Evolutionary conservation across 2,329 filamentous ascomycete genomes (phyloP), one percentile per base, ranked within the genome.

Genomic region (Podosphaera aphanis): DNA sequence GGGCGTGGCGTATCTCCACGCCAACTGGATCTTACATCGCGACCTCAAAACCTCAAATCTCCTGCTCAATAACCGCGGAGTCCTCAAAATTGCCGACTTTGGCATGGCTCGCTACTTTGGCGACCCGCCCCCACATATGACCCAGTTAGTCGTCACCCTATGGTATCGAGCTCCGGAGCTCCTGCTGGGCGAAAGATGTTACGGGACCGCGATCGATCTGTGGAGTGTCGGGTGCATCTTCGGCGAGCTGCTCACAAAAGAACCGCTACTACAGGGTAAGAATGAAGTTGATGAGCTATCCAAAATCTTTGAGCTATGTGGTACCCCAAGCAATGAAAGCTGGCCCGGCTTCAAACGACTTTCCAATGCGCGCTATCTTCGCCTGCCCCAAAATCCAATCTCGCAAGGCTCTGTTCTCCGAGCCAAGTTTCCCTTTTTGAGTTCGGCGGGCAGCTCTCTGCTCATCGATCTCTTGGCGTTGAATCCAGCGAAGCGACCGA

Each of bases 201-300:
- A 98, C 64, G 77, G 71, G 48, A 65, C 70, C 1, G 73, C 81
- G 49, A 70, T 95, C 54, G 90, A 95, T 63, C 81, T 95, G 71
- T 98, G 90, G 90, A 92, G 82, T 62, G 67, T 95, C 2, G 90
- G 90, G 11, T 95, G 90, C 63, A 85, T 98, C 57, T 93, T 98
- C 58, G 88, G 79, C 49, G 90, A 98, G 64, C 71, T 98, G 2
- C 68, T 95, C 18, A 78, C 75, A 31, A 80, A 83, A 50, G 78
- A 86, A 50, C 84, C 88, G 0, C 61, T 95, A 1, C 67, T 98
- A 0, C 83, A 84, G 56, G 88, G 86, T 43, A 80, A 77, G 57
- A 94, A 93, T 62, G 90, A 98, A 64, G 85, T 93, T 47, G 84
- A 93, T 57, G 78, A 94, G 59, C 68, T 95, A 11, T 75, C 77